Evolutionary conservation across 495 filamentous ascomycete genomes (phyloP).

Genomic region (Hypoxylon trugodes): DNA sequence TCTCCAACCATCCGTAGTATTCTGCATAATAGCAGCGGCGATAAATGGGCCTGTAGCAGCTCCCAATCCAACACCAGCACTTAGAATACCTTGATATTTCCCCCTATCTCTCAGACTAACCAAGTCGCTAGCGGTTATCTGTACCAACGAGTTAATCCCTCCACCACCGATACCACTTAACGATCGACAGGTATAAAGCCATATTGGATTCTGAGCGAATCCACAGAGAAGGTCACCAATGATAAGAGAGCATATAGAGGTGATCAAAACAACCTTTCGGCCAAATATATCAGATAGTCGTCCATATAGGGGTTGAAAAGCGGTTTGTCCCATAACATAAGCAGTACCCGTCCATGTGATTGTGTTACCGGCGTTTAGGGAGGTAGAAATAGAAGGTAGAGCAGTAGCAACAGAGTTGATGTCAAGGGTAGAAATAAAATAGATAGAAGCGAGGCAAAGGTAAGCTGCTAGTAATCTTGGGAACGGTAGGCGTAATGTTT

Average conservation of each 20-base stretch:
- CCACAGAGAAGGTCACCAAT: slow-evolving; percentile 48
- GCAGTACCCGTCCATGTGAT: slow-evolving; percentile 73
- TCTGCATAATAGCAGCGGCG: slow-evolving; percentile 57
- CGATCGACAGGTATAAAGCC: slow-evolving; percentile 74
- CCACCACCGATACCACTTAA: slow-evolving; percentile 81
- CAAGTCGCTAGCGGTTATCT: slow-evolving; percentile 50
- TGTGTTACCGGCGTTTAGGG: slow-evolving; percentile 59
- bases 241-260: slow-evolving; percentile 41
- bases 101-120: slow-evolving; percentile 48
- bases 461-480: background rate
- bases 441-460: background rate
- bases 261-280: slow-evolving; percentile 48
- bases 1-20: background rate
- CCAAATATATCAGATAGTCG: slow-evolving; percentile 58
- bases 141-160: slow-evolving; percentile 54
- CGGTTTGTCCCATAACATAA: slow-evolving; percentile 70
- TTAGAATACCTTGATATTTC: slow-evolving; percentile 52
- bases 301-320: slow-evolving; percentile 52
- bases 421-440: slow-evolving; percentile 4
- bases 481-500: slow-evolving; percentile 2
- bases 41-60: slow-evolving; percentile 74
- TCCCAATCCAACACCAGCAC: slow-evolving; percentile 72
- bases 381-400: slow-evolving; percentile 66
- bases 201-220: slow-evolving; percentile 43
- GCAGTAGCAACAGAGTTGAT: slow-evolving; percentile 66